Percentiles rank a stretch among this genome's conserved stretches.
phyloP scores from a whole-genome alignment of 805 yeast species.

The Metschnikowia noctiluminum region DNA sequence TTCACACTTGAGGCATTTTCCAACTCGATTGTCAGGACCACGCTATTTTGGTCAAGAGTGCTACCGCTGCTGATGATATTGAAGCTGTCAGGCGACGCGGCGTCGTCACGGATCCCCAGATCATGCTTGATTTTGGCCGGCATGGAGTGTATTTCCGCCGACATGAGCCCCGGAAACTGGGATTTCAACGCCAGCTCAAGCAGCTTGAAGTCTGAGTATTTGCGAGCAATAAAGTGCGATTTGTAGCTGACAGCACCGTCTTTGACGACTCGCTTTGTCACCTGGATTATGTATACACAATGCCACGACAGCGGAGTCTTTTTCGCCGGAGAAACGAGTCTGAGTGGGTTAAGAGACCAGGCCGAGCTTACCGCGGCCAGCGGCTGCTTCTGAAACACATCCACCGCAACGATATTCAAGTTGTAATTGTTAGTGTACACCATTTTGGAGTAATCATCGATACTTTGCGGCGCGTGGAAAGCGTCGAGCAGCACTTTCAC shows the following conservation, averaged over 20 bases:
- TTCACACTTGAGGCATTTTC: background rate
- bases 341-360: conserved; percentile 19
- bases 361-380: background rate
- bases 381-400: conserved; percentile 21
- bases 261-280: conserved; percentile 26
- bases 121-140: conserved; percentile 52
- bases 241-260: conserved; percentile 11
- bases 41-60: background rate
- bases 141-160: conserved; percentile 51
- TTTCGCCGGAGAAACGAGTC: conserved; percentile 4
- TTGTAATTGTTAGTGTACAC: conserved; percentile 54
- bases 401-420: conserved; percentile 68
- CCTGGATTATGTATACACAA: conserved; percentile 50
- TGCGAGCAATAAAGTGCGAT: conserved; percentile 51
- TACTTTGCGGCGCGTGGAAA: conserved; percentile 10
- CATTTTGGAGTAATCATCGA: conserved; percentile 21
- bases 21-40: background rate
- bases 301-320: conserved; percentile 18
- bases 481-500: conserved; percentile 14
- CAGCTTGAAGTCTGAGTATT: conserved; percentile 65
- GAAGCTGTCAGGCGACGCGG: background rate
- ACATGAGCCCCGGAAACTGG: conserved; percentile 60
- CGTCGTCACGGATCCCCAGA: conserved; percentile 24
- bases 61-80: background rate
- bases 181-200: conserved; percentile 52